A percentile compares a stretch with the other conserved stretches of the same genome.
These are phyloP conservation scores for Populus tomentosa DNA, from an alignment of 441 rosid genomes.

Conservation along the genomic window DNA sequence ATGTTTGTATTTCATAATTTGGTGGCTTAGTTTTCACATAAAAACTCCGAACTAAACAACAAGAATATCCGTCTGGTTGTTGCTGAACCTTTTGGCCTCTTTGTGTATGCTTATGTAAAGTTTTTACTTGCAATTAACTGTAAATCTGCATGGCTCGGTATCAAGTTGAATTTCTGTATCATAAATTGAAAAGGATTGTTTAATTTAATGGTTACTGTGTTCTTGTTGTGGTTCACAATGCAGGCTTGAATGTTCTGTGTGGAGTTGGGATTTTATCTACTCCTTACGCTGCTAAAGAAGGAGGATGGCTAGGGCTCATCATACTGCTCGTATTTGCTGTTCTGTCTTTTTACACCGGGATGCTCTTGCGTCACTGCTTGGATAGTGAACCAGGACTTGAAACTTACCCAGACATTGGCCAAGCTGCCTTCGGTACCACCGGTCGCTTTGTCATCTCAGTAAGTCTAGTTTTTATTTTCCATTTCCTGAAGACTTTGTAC, in stretches of 20 bases:
- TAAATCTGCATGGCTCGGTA: not conserved
- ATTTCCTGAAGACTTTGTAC: not conserved
- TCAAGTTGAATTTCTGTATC: not conserved
- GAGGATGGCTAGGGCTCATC: constrained; percentile 83
- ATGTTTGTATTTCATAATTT: constrained; percentile 1
- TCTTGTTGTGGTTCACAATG: not conserved
- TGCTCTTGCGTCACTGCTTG: constrained; percentile 66
- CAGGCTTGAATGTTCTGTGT: constrained; percentile 84
- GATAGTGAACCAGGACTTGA: constrained; percentile 78
- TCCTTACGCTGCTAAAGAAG: constrained; percentile 82
- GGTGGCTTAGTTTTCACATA: constrained; percentile 24
- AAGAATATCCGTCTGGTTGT: not conserved
- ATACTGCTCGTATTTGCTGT: constrained; percentile 56
- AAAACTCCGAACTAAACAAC: constrained; percentile 10
- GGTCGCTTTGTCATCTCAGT: constrained; percentile 75
- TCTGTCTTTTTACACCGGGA: constrained; percentile 82
- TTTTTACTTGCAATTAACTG: not conserved
- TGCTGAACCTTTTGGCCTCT: not conserved
- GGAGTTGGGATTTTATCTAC: constrained; percentile 95
- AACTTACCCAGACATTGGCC: constrained; percentile 94
- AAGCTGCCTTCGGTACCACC: constrained; percentile 74
- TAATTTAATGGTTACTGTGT: not conserved
- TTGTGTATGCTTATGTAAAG: not conserved
- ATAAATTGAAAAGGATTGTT: not conserved
- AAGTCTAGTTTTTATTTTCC: constrained; percentile 8